Evolutionary conservation across 495 filamentous ascomycete species (phyloP).

Genomic region (Xylaria intraflava): DNA sequence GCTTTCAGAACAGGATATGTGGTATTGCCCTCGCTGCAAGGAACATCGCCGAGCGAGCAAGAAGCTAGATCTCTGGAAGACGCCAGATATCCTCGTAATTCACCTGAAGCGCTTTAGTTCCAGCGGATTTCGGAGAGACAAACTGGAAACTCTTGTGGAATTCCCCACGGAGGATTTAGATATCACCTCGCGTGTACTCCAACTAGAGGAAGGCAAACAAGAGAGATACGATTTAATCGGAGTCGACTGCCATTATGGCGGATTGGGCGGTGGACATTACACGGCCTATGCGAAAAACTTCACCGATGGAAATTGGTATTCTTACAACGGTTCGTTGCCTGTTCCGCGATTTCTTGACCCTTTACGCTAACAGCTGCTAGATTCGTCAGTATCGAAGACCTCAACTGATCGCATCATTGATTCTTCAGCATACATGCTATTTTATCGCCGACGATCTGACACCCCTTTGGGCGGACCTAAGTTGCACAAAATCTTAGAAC

Average conservation of each 20-base stretch:
- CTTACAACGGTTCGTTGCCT: conserved; percentile 76
- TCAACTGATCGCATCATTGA: conserved; percentile 35
- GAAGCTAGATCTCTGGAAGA: conserved; percentile 94
- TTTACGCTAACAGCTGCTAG: conserved; percentile 36
- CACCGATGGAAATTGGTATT: conserved; percentile 78
- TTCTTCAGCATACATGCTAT: conserved; percentile 82
- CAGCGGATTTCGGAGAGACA: conserved; percentile 67
- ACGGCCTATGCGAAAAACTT: conserved; percentile 92
- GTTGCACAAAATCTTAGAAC: conserved; percentile 62
- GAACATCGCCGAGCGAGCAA: conserved; percentile 86
- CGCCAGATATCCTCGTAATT: conserved; percentile 87
- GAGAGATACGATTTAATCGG: conserved; percentile 87
- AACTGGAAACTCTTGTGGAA: conserved; percentile 84
- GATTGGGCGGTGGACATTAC: conserved; percentile 89
- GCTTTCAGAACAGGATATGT: conserved; percentile 86
- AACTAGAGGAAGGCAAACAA: conserved; percentile 68
- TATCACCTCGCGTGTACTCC: conserved; percentile 67
- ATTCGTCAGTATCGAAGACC: conserved; percentile 55
- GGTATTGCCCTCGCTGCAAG: conserved; percentile 95
- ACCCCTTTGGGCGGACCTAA: conserved; percentile 68
- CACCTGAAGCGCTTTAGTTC: conserved; percentile 94
- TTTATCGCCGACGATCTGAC: conserved; percentile 82
- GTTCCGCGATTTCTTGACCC: background rate
- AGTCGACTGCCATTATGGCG: conserved; percentile 91
- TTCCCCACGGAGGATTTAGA: conserved; percentile 88